phyloP scores from a whole-genome alignment of 2,329 filamentous ascomycete genomes.

The Diaporthe helianthi region DNA sequence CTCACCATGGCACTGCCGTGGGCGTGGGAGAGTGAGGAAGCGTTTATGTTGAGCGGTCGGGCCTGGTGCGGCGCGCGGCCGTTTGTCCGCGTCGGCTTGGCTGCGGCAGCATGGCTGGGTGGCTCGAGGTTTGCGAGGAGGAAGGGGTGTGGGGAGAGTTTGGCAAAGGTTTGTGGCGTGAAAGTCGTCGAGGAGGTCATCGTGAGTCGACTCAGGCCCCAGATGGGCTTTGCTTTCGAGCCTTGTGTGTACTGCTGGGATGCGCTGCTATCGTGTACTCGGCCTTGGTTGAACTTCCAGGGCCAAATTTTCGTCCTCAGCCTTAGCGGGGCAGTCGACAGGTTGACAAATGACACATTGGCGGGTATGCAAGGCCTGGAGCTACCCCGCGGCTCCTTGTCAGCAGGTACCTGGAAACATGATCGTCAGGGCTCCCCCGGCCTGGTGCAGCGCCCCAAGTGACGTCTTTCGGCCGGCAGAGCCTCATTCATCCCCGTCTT shows the following conservation, averaged over 20 bases:
- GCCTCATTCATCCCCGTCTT: conserved; percentile 15
- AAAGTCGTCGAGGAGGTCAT: conserved; percentile 53
- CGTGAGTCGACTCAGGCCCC: background rate
- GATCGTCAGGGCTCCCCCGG: conserved; percentile 25
- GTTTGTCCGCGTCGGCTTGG: conserved; percentile 74
- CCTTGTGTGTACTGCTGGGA: background rate
- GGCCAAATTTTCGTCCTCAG: conserved; percentile 30
- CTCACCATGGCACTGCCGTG: conserved; percentile 90
- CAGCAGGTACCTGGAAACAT: background rate
- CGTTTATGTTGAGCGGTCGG: conserved; percentile 78
- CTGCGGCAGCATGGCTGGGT: conserved; percentile 46
- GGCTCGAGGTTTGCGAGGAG: conserved; percentile 84
- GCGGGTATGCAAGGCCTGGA: conserved; percentile 33
- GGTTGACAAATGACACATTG: conserved; percentile 25
- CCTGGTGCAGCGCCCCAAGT: conserved; percentile 7
- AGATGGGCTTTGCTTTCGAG: background rate
- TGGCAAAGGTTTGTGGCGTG: conserved; percentile 78
- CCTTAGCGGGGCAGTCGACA: conserved; percentile 29
- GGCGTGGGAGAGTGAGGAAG: conserved; percentile 84
- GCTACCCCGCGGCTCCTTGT: conserved; percentile 30
- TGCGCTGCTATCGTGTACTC: background rate
- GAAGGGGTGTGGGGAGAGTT: conserved; percentile 87
- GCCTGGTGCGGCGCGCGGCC: conserved; percentile 75
- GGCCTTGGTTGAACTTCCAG: conserved; percentile 4
- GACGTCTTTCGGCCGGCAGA: conserved; percentile 29